A percentile compares a stretch with the other conserved stretches of the same genome.
These are phyloP conservation scores for Psophocarpus tetragonolobus DNA, from an alignment of 306 rosid genomes.

Conservation along the genomic window DNA sequence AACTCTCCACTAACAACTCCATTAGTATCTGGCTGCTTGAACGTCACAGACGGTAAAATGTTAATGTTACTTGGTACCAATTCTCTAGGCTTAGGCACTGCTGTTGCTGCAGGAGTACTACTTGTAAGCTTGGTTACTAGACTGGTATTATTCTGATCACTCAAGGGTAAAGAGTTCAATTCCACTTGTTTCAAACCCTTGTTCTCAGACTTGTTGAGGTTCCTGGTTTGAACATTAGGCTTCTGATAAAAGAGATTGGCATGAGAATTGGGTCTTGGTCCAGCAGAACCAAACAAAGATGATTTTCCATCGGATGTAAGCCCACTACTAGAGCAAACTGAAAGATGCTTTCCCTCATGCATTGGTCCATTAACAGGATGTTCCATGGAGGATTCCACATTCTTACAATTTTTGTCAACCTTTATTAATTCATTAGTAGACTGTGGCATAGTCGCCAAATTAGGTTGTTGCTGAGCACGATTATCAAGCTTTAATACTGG, in stretches of 20 bases:
- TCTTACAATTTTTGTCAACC: constrained; percentile 50
- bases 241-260: constrained; percentile 49
- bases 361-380: constrained; percentile 45
- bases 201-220: constrained; percentile 54
- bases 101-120: constrained; percentile 49
- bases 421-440: constrained; percentile 45
- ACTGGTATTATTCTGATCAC: constrained; percentile 54
- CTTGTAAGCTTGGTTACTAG: constrained; percentile 56
- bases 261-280: constrained; percentile 47
- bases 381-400: constrained; percentile 46
- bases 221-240: constrained; percentile 51
- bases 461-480: constrained; percentile 54
- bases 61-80: constrained; percentile 47
- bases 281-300: constrained; percentile 54
- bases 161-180: constrained; percentile 67
- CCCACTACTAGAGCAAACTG: constrained; percentile 44
- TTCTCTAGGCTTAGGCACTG: constrained; percentile 69
- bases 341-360: constrained; percentile 51
- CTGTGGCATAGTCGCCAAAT: constrained; percentile 43
- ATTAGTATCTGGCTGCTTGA: constrained; percentile 62
- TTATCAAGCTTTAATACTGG: constrained; percentile 77
- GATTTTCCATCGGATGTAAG: constrained; percentile 57
- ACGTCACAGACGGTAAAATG: constrained; percentile 52
- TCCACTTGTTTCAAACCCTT: constrained; percentile 69
- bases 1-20: constrained; percentile 59